Base-by-base conservation (phyloP, 2,329 filamentous ascomycete species). In the Alternaria viburni region DNA sequence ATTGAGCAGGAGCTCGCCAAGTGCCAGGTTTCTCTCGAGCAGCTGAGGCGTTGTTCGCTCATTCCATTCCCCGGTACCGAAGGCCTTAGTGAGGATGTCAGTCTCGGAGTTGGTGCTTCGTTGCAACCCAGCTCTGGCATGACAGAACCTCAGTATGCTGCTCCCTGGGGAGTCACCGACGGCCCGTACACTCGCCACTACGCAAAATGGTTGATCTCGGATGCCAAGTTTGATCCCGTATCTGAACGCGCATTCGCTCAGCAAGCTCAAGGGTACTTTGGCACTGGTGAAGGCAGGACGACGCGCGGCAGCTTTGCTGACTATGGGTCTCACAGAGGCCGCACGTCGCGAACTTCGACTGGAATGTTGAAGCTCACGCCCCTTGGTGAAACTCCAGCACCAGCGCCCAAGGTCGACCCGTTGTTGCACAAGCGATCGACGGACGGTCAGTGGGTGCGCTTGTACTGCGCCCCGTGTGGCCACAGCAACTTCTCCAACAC, bases 1-100 rank as follows among this genome's bases (percentile, higher is more conserved):
- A 97, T 98, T 79, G 93, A 98, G 77, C 93, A 97, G 81, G 96
- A 98, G 82, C 87, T 98, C 69, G 95, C 93, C 69, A 98, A 97
- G 83, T 97, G 94, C 77, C 94, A 98, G 83, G 85, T 94, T 68
- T 93, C 94, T 11, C 86, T 98, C 70, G 96, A 99, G 82, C 96
- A 98, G 82, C 85, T 99, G 67, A 91, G 96, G 72, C 90, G 96
- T 64, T 97, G 94, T 81, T 90, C 96, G 77, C 85, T 98, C 70
- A 95, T 97, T 71, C 95, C 95, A 5, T 98, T 93, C 79, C 94
- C 95, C 30, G 88, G 90, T 67, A 88, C 88, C 67, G 86, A 88
- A 66, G 87, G 88, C 44, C 88, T 89, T 9, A 90, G 90, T 25
- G 83, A 87, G 67, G 86, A 91, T 68, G 88, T 97, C 72, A 91